Evolutionary conservation across 2,329 filamentous ascomycete species (phyloP), one percentile per base, ranked within the genome.

Genomic region (Diplodia intermedia): DNA sequence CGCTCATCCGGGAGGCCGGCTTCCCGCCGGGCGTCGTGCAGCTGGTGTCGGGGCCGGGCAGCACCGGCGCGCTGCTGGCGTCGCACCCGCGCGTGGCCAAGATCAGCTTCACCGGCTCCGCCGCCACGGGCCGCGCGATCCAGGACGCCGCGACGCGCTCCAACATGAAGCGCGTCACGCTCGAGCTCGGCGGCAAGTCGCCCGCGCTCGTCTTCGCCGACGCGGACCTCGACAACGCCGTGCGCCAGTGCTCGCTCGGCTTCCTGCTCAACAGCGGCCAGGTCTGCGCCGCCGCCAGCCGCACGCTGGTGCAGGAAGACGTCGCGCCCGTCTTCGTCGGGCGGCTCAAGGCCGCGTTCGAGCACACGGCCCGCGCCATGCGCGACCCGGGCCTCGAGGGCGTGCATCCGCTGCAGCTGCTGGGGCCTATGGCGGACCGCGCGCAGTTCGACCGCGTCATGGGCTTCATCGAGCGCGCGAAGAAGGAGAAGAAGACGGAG

Each of bases 171-270:
- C 80, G 79, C 63, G 79, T 83, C 23, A 82, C 82, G 4, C 77
- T 84, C 1, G 82, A 84, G 71, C 75, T 83, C 12, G 82, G 82
- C 54, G 82, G 82, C 43, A 84, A 84, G 73, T 78, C 76, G 8
- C 82, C 82, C 18, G 77, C 79, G 23, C 77, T 84, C 18, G 78
- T 84, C 50, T 84, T 84, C 71, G 76, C 79, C 50, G 82, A 84
- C 70, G 82, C 81, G 71, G 79, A 86, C 71, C 74, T 86, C 18
- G 79, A 84, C 29, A 77, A 80, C 43, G 83, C 83, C 3, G 69
- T 75, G 2, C 31, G 62, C 18, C 71, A 73, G 61, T 70, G 72
- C 60, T 71, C 70, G 23, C 70, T 71, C n/a, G 71, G 69, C 54
- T 76, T 71, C 50, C 68, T 76, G 18, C 71, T 75, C 69, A 75